These are phyloP conservation scores for Dothideomycetes sp. DNA, from an alignment of 2,329 filamentous ascomycete genomes.

Conservation along the genomic window DNA sequence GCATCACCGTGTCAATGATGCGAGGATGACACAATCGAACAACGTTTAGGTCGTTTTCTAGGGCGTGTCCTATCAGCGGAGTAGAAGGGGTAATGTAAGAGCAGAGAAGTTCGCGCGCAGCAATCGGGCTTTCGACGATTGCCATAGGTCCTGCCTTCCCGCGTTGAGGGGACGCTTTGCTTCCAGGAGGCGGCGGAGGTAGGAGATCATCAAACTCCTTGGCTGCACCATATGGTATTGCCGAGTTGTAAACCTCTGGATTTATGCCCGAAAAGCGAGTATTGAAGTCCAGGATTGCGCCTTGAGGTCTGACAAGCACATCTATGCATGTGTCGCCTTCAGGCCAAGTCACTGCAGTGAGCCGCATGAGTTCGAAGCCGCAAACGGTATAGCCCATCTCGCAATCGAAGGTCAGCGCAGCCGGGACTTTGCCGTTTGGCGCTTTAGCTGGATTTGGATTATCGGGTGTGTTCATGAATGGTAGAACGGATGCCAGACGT, in stretches of 20 bases:
- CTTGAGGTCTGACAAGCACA: slow-evolving; percentile 71
- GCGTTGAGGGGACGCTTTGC: slow-evolving; percentile 4
- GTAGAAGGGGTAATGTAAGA: slow-evolving; percentile 63
- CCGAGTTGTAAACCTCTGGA: slow-evolving; percentile 62
- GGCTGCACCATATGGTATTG: slow-evolving; percentile 40
- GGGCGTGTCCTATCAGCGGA: slow-evolving; percentile 79
- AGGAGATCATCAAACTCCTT: slow-evolving; percentile 11
- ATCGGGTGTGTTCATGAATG: slow-evolving; percentile 67
- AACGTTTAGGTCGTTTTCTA: slow-evolving; percentile 91
- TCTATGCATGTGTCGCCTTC: slow-evolving; percentile 65
- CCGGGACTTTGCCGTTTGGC: slow-evolving; percentile 18
- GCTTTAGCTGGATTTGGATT: slow-evolving; percentile 42
- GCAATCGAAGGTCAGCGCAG: slow-evolving; percentile 80
- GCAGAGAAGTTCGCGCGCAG: slow-evolving; percentile 69
- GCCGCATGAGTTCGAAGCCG: slow-evolving; percentile 77
- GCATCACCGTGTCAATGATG: slow-evolving; percentile 73
- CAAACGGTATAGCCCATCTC: slow-evolving; percentile 94
- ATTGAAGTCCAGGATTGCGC: slow-evolving; percentile 81
- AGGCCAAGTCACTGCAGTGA: slow-evolving; percentile 86
- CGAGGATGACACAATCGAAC: slow-evolving; percentile 74
- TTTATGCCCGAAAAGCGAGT: slow-evolving; percentile 83
- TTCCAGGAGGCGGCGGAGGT: slow-evolving; percentile 5
- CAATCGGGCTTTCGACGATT: slow-evolving; percentile 64
- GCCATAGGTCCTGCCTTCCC: slow-evolving; percentile 36
- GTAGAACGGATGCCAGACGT: slow-evolving; percentile 64